A percentile compares a stretch with the other conserved stretches of the same genome.
Evolutionary conservation across 371 early-diverging fungal species (phyloP).

Genomic region (Lichtheimia ornata): DNA sequence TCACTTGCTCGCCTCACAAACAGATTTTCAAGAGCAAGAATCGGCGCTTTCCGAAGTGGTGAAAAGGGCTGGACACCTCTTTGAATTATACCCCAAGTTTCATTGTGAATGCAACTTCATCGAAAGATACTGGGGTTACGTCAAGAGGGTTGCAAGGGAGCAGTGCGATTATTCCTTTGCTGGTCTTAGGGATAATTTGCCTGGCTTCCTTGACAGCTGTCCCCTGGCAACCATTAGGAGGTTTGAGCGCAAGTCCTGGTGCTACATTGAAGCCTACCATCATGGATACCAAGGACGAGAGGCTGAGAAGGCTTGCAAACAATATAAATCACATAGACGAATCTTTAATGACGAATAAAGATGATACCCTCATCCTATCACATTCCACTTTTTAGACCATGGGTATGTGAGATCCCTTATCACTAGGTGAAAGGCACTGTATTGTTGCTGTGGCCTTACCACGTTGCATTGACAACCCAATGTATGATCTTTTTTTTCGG

Average conservation of each 20-base stretch:
- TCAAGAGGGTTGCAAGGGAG: slow-evolving; percentile 6
- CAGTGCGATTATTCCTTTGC: slow-evolving; percentile 2
- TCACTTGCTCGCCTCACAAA: slow-evolving; percentile 10
- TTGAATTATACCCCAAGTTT: slow-evolving; percentile 18
- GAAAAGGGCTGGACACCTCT: slow-evolving; percentile 5
- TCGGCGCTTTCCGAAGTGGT: slow-evolving; percentile 9
- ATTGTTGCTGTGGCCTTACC: too few relatives aligned
- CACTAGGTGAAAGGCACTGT: too few relatives aligned
- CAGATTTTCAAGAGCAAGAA: slow-evolving; percentile 16
- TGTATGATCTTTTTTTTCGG: too few relatives aligned
- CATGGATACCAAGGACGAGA: neutral
- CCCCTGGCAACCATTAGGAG: neutral
- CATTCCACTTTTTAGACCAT: too few relatives aligned
- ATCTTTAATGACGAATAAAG: too few relatives aligned
- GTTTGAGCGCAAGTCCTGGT: neutral
- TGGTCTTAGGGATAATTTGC: neutral
- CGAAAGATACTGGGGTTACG: slow-evolving; percentile 11
- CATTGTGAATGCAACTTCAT: slow-evolving; percentile 21
- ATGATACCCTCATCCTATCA: too few relatives aligned
- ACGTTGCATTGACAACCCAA: too few relatives aligned
- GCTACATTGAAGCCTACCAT: neutral
- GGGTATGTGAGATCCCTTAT: too few relatives aligned
- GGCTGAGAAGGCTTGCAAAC: neutral
- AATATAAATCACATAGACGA: neutral
- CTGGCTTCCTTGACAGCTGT: neutral